Evolutionary conservation across 352 stramenopile species (phyloP).

Genomic region (Phytophthora crassamura): DNA sequence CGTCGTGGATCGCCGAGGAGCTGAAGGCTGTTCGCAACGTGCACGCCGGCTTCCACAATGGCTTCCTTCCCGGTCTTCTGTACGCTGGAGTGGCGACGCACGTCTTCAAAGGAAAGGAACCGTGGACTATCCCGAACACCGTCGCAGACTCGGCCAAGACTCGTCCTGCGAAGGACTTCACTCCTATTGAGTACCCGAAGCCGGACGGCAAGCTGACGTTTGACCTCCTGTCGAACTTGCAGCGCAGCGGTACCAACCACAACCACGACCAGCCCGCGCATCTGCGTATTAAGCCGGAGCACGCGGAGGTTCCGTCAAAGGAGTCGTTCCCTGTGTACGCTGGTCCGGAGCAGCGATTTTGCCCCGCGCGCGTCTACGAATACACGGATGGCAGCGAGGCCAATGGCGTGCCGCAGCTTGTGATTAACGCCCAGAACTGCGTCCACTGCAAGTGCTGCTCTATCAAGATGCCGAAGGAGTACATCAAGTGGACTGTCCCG

Average conservation of each 20-base stretch:
- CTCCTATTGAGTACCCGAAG: constrained; percentile 96
- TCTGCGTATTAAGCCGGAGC: constrained; percentile 95
- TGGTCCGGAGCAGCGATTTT: constrained; percentile 98
- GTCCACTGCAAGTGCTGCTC: constrained; percentile 99
- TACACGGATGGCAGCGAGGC: constrained; percentile 95
- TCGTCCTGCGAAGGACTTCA: constrained; percentile 88
- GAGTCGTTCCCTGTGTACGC: constrained; percentile 94
- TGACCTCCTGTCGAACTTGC: constrained; percentile 98
- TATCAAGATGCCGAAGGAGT: constrained; percentile 99
- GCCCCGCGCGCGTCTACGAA: constrained; percentile 98
- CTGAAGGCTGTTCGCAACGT: constrained; percentile 98
- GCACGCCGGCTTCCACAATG: constrained; percentile 97
- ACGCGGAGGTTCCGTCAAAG: constrained; percentile 84
- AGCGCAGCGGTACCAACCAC: constrained; percentile 98
- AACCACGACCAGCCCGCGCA: constrained; percentile 98
- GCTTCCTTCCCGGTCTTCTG: constrained; percentile 92
- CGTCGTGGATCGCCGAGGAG: constrained; percentile 97
- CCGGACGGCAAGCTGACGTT: constrained; percentile 98
- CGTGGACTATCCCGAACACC: constrained; percentile 94
- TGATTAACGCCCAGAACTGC: constrained; percentile 99
- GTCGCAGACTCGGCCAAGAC: constrained; percentile 94
- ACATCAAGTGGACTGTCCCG: constrained; percentile 99
- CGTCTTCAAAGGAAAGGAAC: constrained; percentile 95
- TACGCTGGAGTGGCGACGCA: constrained; percentile 95
- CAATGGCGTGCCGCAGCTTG: constrained; percentile 91